Evolutionary conservation across 2,329 filamentous ascomycete species (phyloP), one percentile per base, ranked within the genome.

Genomic region (Penicillium griseofulvum): DNA sequence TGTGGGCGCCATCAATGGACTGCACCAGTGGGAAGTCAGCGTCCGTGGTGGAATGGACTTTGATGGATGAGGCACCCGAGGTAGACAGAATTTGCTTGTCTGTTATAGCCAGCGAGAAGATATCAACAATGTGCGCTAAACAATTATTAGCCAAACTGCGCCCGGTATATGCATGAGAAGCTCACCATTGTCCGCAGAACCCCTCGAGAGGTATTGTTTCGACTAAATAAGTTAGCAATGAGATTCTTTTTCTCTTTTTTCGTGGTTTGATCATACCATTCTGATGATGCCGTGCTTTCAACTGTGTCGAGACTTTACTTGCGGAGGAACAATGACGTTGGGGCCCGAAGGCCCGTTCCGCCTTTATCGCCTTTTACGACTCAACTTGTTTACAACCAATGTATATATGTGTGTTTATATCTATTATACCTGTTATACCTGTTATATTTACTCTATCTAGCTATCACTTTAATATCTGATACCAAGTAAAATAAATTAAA

Each of bases 131-230:
- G 76, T 96, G 91, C 60, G 90, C 90, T 94, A 49, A 50, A 50
- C 38, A 58, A 52, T 54, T 24, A 28, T 64, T 58, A 72, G 44
- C 66, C 68, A 63, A 68, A 69, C 29, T 22, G 28, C 9, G 24
- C 29, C 39, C 12, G 17, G 16, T 39, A 26, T 22, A 41, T 34
- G 42, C 19, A 24, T 14, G n/a, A 24, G n/a, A 19, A 28, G 54
- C 79, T 72, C 73, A 90, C 90, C 91, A 79, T 91, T 84, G 72
- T 96, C 89, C 73, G 96, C 85, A 41, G 91, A 93, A 74, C 96
- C 90, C 64, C 89, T 88, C 68, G 93, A 95, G 60, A 99, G 84
- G 74, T 97, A 99, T 87, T 97, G 94, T 80, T 97, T 97, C 53
- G 94, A 99, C 94, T 97, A 54, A 56, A 29, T 12, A 9, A 56